These are phyloP conservation scores for Ceratobasidium sp. DNA, from an alignment of 1,284 basidiomycete genomes.

Conservation along the genomic window DNA sequence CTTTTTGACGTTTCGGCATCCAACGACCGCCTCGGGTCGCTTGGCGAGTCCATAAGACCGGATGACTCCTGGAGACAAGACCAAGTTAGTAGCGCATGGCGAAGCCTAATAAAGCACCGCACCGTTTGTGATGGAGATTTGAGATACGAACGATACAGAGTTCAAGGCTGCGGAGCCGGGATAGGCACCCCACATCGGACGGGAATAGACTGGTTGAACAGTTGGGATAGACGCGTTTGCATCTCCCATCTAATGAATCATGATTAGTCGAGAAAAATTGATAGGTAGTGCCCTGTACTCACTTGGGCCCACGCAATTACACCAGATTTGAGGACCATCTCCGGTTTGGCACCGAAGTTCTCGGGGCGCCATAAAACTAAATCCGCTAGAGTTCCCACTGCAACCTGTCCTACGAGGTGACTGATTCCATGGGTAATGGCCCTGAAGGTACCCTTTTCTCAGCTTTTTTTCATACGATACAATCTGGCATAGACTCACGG, in stretches of 20 bases:
- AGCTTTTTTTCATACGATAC: not conserved
- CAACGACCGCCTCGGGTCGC: slow-evolving; percentile 74
- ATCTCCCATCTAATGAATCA: slow-evolving; percentile 82
- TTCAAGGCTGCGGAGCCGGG: slow-evolving; percentile 78
- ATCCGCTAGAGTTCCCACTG: slow-evolving; percentile 86
- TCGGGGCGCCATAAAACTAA: slow-evolving; percentile 94
- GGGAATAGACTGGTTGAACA: slow-evolving; percentile 84
- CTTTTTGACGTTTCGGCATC: slow-evolving; percentile 81
- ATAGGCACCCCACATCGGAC: slow-evolving; percentile 89
- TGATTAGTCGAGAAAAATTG: not conserved
- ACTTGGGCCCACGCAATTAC: slow-evolving; percentile 91
- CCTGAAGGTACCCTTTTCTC: slow-evolving; percentile 52
- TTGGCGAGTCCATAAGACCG: slow-evolving; percentile 79
- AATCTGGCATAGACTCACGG: slow-evolving; percentile 72
- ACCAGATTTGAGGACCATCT: slow-evolving; percentile 94
- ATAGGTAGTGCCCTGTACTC: not conserved
- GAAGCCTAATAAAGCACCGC: slow-evolving; percentile 37
- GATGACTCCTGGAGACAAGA: slow-evolving; percentile 57
- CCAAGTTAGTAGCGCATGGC: not conserved
- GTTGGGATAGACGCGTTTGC: slow-evolving; percentile 94
- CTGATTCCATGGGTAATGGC: slow-evolving; percentile 95
- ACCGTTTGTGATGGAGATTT: slow-evolving; percentile 70
- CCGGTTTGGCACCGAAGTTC: slow-evolving; percentile 90
- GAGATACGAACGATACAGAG: slow-evolving; percentile 87
- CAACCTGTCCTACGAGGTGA: slow-evolving; percentile 86